These are phyloP conservation scores for Mallotus japonicus DNA, from an alignment of 441 rosid species.

Conservation along the genomic window DNA sequence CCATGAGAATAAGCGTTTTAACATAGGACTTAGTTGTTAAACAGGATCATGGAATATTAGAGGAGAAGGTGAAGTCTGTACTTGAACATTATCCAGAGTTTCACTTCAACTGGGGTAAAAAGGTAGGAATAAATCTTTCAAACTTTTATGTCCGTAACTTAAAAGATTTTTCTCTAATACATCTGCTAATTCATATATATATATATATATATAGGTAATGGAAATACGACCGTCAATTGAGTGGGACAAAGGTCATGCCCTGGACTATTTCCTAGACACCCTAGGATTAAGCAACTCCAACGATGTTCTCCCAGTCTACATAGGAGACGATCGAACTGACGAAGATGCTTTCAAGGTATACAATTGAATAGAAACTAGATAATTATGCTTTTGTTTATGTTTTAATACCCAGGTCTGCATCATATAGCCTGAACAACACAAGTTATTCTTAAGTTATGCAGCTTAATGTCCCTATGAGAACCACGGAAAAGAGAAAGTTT, in stretches of 20 bases:
- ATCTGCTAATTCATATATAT: conserved; percentile 16
- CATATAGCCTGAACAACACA: too few species aligned
- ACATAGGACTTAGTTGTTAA: not conserved
- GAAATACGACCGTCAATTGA: conserved; percentile 83
- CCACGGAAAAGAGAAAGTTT: too few species aligned
- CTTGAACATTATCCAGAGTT: conserved; percentile 65
- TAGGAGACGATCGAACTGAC: conserved; percentile 85
- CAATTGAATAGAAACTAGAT: too few species aligned
- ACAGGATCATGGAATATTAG: conserved; percentile 41
- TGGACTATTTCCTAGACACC: conserved; percentile 76
- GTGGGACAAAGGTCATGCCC: conserved; percentile 95
- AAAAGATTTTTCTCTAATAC: not conserved
- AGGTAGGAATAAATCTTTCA: conserved; percentile 41
- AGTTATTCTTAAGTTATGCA: too few species aligned
- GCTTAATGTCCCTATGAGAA: too few species aligned
- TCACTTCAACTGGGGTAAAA: conserved; percentile 77
- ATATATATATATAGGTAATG: conserved; percentile 38
- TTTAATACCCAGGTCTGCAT: too few species aligned
- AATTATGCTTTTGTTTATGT: too few species aligned
- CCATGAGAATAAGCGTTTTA: not conserved
- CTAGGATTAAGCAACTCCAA: conserved; percentile 57
- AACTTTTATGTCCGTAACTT: not conserved
- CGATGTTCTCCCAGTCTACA: conserved; percentile 73
- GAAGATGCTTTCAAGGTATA: conserved; percentile 91
- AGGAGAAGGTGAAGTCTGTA: conserved; percentile 49